These are phyloP conservation scores for Cocos nucifera DNA, from an alignment of 176 grass and related monocot genomes.

Conservation along the genomic window DNA sequence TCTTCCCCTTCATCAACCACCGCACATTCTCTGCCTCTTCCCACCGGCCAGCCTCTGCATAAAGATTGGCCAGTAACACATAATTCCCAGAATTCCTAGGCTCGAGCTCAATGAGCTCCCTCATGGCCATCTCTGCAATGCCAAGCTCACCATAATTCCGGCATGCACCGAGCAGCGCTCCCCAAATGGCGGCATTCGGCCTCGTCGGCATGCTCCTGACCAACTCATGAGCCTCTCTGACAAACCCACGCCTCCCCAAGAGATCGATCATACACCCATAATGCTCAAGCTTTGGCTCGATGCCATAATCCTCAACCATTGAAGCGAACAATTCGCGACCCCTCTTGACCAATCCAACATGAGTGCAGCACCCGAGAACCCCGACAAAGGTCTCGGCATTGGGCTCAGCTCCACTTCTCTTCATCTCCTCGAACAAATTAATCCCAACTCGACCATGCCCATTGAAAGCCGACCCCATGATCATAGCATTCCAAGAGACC, in stretches of 20 bases:
- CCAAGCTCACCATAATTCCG: conserved; percentile 24
- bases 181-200: conserved; percentile 49
- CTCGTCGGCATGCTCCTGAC: conserved; percentile 38
- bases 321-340: conserved; percentile 34
- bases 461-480: conserved; percentile 35
- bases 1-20: conserved; percentile 46
- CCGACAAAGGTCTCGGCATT: conserved; percentile 51
- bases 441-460: conserved; percentile 35
- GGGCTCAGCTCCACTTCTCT: conserved; percentile 1
- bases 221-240: conserved; percentile 33
- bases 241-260: conserved; percentile 39
- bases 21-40: conserved; percentile 38
- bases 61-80: conserved; percentile 51
- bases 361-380: conserved; percentile 45
- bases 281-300: conserved; percentile 36
- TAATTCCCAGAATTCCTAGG: conserved; percentile 55
- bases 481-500: conserved; percentile 53
- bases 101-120: conserved; percentile 58
- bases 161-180: conserved; percentile 41
- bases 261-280: conserved; percentile 61
- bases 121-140: conserved; percentile 43
- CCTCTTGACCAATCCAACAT: conserved; percentile 35
- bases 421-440: conserved; percentile 38
- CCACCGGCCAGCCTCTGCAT: conserved; percentile 33
- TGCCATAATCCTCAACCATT: conserved; percentile 24